A percentile compares a stretch with the other conserved stretches of the same genome.
Evolutionary conservation across 805 yeast genomes (phyloP).

Genomic region (Candida glaebosa): DNA sequence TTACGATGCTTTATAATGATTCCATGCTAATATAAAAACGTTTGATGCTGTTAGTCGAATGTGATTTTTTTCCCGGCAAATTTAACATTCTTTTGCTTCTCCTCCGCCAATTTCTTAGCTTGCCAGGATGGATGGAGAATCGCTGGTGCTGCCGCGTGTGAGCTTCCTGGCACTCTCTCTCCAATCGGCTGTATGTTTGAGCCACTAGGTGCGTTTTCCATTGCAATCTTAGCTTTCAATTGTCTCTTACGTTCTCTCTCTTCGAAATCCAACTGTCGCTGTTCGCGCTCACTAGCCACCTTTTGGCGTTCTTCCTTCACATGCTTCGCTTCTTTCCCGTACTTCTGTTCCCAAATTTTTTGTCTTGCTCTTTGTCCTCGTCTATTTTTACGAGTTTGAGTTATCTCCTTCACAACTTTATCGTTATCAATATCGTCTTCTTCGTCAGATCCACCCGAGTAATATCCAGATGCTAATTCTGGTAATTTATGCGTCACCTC

Average conservation of each 20-base stretch:
- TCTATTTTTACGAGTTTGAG: conserved; percentile 72
- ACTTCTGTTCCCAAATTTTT: conserved; percentile 93
- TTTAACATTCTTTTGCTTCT: conserved; percentile 57
- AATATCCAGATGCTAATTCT: conserved; percentile 72
- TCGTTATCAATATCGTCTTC: conserved; percentile 45
- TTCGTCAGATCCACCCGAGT: conserved; percentile 78
- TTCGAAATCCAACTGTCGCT: conserved; percentile 63
- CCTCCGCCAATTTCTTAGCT: conserved; percentile 77
- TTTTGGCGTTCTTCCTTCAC: conserved; percentile 62
- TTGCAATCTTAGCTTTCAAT: conserved; percentile 38
- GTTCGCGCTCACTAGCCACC: conserved; percentile 51
- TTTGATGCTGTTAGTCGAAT: conserved; percentile 45
- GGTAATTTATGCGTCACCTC: conserved; percentile 49
- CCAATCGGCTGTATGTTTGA: conserved; percentile 39
- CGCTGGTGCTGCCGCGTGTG: conserved; percentile 8
- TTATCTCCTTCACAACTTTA: conserved; percentile 48
- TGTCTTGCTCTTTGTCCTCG: conserved; percentile 98
- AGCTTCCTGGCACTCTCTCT: conserved; percentile 19
- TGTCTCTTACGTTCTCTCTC: conserved; percentile 69
- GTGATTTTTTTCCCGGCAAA: conserved; percentile 83
- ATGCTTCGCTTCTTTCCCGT: conserved; percentile 81
- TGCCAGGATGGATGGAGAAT: conserved; percentile 96
- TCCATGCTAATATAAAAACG: no score
- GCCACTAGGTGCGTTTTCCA: conserved; percentile 31
- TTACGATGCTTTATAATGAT: conserved; percentile 19